Conservation (phyloP, 768 basidiomycete genomes). For the Thelephora aurantiotincta region DNA sequence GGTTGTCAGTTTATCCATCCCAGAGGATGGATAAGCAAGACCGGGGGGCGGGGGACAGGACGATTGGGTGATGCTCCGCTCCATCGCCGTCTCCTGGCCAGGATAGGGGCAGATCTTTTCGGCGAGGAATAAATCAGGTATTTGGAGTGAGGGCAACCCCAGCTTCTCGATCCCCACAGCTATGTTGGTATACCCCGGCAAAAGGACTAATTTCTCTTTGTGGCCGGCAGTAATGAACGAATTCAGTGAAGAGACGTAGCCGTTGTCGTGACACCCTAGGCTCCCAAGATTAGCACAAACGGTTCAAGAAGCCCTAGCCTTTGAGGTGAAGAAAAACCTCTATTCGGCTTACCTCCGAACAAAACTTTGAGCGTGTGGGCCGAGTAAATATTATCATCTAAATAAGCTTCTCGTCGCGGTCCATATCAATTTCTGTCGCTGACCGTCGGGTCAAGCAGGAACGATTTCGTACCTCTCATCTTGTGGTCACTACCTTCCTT, state of each 20-base stretch:
- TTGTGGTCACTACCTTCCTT: slow-evolving; percentile 71
- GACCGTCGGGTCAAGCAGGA: neutral
- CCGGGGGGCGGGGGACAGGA: neutral
- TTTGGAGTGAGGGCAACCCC: slow-evolving; percentile 33
- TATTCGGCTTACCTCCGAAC: slow-evolving; percentile 38
- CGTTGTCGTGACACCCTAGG: slow-evolving; percentile 60
- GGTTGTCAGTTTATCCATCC: neutral
- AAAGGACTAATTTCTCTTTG: slow-evolving; percentile 47
- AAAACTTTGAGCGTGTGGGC: slow-evolving; percentile 53
- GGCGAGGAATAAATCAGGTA: slow-evolving; percentile 46
- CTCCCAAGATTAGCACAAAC: neutral
- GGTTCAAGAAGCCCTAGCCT: neutral
- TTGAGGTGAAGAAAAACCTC: no score
- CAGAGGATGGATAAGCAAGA: neutral
- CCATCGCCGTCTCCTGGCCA: no score
- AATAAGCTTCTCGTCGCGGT: slow-evolving; percentile 18
- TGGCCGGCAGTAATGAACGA: slow-evolving; percentile 53
- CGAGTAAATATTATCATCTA: slow-evolving; percentile 29
- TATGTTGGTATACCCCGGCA: slow-evolving; percentile 48
- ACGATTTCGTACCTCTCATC: slow-evolving; percentile 42
- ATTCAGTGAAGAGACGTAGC: slow-evolving; percentile 48
- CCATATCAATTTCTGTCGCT: slow-evolving; percentile 5
- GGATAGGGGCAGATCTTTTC: slow-evolving; percentile 17
- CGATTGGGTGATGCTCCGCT: neutral
- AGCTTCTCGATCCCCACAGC: slow-evolving; percentile 46